Evolutionary conservation across 176 grass and related monocot species (phyloP).

Genomic region (Avena eriantha): DNA sequence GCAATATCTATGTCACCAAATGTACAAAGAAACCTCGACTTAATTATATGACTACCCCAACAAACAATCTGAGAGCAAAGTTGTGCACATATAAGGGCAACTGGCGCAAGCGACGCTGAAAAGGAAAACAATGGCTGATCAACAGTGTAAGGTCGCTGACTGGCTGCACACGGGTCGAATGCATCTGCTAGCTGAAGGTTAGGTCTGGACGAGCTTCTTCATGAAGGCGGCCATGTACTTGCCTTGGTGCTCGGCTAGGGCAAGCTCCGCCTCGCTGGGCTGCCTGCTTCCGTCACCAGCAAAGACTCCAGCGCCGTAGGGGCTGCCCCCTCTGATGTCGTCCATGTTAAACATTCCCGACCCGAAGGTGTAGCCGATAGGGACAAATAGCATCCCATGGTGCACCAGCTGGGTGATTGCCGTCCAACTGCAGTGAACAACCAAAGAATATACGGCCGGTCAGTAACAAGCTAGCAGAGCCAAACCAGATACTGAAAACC

Average conservation of each 20-base stretch:
- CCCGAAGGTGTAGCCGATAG: slow-evolving; percentile 86
- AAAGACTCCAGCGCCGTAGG: slow-evolving; percentile 82
- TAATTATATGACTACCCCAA: slow-evolving; percentile 24
- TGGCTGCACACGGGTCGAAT: slow-evolving; percentile 37
- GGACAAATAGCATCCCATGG: slow-evolving; percentile 89
- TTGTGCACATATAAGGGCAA: slow-evolving; percentile 49
- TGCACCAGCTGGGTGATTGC: slow-evolving; percentile 87
- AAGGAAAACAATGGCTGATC: slow-evolving; percentile 41
- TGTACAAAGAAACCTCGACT: slow-evolving; percentile 51
- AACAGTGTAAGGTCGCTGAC: slow-evolving; percentile 31
- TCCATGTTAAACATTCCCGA: slow-evolving; percentile 84
- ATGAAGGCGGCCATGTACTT: slow-evolving; percentile 87
- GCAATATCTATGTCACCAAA: slow-evolving; percentile 40
- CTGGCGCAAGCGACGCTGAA: slow-evolving; percentile 25
- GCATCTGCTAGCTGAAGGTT: slow-evolving; percentile 31
- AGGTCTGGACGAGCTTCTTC: slow-evolving; percentile 58
- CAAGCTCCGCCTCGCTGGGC: slow-evolving; percentile 69
- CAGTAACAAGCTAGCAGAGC: background rate
- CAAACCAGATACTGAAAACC: slow-evolving; percentile 7
- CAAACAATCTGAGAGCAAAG: slow-evolving; percentile 51
- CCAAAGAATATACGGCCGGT: slow-evolving; percentile 14
- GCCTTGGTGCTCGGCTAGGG: slow-evolving; percentile 85
- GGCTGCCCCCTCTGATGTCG: slow-evolving; percentile 79
- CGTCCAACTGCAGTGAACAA: slow-evolving; percentile 69
- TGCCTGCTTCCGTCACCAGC: slow-evolving; percentile 80